Evolutionary conservation across 495 filamentous ascomycete species (phyloP), one percentile per base, ranked within the genome.

Genomic region (Trichoderma reesei): DNA sequence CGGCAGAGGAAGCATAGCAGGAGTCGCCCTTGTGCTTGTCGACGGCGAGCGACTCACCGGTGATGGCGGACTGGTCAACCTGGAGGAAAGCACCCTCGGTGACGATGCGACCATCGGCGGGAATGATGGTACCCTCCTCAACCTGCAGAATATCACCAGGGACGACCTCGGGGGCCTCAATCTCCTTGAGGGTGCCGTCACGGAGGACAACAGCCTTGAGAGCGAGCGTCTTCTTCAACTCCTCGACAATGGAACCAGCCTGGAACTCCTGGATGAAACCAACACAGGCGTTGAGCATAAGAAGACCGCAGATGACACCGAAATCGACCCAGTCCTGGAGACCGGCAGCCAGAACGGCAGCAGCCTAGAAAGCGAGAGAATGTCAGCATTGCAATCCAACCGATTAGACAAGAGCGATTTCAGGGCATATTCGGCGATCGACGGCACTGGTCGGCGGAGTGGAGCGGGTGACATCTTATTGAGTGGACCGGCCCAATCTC

Each of bases 61-160:
- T 96, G 70, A 96, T 89, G 67, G 89, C 83, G 65, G 91, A 96
- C 78, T 96, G 92, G 75, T 96, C 92, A 66, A 96, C 86, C 73
- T 95, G 90, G 61, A 96, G 83, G 79, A 88, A 88, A 64, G 88
- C 85, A 69, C 86, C 83, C 54, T 89, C 85, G 71, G 88, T 89
- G 65, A 92, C 82, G 70, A 96, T 85, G 62, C 86, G 86, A 64
- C 92, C 92, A 73, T 96, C 92, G 68, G 91, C 92, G 60, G 91
- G 88, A 73, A 96, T 86, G 67, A 96, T 94, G 65, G 90, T 91
- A 75, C 91, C 91, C 79, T 95, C 91, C 74, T 95, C 90, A 64
- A 96, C 81, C 70, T 90, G 85, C 65, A 96, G 78, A 70, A 96
- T 91, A 82, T 96, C 92, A 71, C 92, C 92, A 61, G 90, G 89